phyloP scores from a whole-genome alignment of 768 basidiomycete genomes.

The Boletus pseudo-olivaceus region DNA sequence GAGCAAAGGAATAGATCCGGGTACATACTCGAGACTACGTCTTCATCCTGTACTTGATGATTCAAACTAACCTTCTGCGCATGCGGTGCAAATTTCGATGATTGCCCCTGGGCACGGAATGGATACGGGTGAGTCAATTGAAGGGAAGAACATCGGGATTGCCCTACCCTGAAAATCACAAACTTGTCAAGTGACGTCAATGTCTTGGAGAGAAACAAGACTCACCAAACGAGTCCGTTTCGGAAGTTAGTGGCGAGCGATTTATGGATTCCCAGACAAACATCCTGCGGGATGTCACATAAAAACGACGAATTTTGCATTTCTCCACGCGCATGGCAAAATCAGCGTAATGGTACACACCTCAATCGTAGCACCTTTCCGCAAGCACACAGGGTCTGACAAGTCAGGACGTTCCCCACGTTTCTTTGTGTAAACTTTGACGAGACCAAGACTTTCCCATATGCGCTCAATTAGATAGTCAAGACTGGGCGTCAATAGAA shows the following conservation, averaged over 20 bases:
- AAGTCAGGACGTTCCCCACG: slow-evolving; percentile 93
- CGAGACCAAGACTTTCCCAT: slow-evolving; percentile 76
- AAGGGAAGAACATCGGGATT: neutral
- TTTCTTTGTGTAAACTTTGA: slow-evolving; percentile 97
- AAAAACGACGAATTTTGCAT: neutral
- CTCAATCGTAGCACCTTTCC: slow-evolving; percentile 92
- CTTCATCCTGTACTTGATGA: slow-evolving; percentile 84
- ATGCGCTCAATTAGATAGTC: slow-evolving; percentile 72
- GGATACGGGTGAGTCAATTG: neutral
- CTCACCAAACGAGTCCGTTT: slow-evolving; percentile 90
- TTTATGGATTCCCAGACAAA: slow-evolving; percentile 91
- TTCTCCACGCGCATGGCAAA: neutral
- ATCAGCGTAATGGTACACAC: slow-evolving; percentile 32
- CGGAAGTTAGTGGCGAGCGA: slow-evolving; percentile 89
- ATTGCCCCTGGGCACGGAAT: slow-evolving; percentile 62
- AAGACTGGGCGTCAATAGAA: slow-evolving; percentile 41
- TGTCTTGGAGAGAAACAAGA: slow-evolving; percentile 2
- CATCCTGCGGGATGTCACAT: slow-evolving; percentile 45
- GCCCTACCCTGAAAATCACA: slow-evolving; percentile 25
- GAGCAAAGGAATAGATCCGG: neutral
- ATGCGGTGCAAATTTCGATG: slow-evolving; percentile 90
- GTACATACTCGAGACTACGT: slow-evolving; percentile 81
- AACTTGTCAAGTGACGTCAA: slow-evolving; percentile 1
- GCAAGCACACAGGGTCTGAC: slow-evolving; percentile 83
- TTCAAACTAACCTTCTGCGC: slow-evolving; percentile 89